phyloP scores from a whole-genome alignment of 1,139 yeast species.

The Tardiomyces digboiensis region DNA sequence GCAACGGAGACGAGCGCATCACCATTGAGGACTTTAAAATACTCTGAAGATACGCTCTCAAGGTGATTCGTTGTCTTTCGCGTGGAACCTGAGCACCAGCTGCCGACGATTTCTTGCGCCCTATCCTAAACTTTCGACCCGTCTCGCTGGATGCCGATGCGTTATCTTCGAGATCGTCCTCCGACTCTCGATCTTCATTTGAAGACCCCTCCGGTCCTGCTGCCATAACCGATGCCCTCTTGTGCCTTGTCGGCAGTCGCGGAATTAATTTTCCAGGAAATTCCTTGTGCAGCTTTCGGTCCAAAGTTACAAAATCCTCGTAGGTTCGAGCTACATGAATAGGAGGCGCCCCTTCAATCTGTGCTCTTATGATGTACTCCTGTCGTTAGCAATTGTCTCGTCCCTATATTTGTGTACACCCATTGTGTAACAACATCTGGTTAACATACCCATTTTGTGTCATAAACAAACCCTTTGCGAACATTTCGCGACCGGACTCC shows the following conservation, averaged over 20 bases:
- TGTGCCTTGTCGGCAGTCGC: conserved; percentile 49
- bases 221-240: conserved; percentile 19
- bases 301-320: conserved; percentile 52
- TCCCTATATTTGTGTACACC: neutral
- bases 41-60: conserved; percentile 59
- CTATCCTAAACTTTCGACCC: neutral
- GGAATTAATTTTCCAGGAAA: conserved; percentile 71
- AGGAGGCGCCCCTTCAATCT: conserved; percentile 25
- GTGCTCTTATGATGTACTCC: conserved; percentile 23
- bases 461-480: conserved; percentile 22
- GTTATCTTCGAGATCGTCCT: neutral
- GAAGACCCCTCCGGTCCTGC: conserved; percentile 11
- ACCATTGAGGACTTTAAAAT: conserved; percentile 48
- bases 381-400: conserved; percentile 11
- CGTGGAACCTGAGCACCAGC: conserved; percentile 26
- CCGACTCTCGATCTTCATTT: neutral
- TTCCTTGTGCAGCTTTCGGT: conserved; percentile 37
- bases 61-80: conserved; percentile 65
- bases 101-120: neutral
- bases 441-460: neutral
- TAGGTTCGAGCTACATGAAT: conserved; percentile 54
- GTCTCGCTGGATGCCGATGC: neutral
- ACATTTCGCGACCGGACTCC: conserved; percentile 39
- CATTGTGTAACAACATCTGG: neutral
- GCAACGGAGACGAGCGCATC: conserved; percentile 40